A percentile compares a stretch with the other conserved stretches of the same genome.
Conservation (phyloP, 306 rosid genomes). For the Lathyrus aphaca region DNA sequence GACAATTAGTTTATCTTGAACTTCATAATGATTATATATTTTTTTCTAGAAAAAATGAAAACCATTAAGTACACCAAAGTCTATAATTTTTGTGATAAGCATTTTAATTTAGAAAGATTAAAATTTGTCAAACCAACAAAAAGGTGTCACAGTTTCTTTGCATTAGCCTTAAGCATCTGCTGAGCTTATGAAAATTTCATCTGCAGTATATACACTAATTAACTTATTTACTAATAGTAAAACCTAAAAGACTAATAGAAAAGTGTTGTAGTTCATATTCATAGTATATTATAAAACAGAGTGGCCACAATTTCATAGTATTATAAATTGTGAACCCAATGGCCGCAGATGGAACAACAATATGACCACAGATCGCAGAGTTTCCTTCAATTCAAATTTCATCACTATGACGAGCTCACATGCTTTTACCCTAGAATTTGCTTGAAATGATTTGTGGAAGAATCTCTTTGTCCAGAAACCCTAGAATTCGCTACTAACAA, state of each 20-base stretch:
- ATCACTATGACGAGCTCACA: too few species aligned
- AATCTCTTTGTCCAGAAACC: too few species aligned
- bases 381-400: too few species aligned
- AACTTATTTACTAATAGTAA: not conserved
- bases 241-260: not conserved
- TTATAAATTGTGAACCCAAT: too few species aligned
- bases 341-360: too few species aligned
- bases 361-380: too few species aligned
- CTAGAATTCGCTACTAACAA: too few species aligned
- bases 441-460: too few species aligned
- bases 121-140: constrained; percentile 33
- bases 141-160: constrained; percentile 16
- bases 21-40: not conserved
- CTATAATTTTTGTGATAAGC: not conserved
- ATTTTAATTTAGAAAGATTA: constrained; percentile 10
- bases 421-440: too few species aligned
- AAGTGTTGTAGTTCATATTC: not conserved
- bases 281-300: not conserved
- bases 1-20: not conserved
- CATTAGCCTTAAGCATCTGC: constrained; percentile 31
- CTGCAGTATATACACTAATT: constrained; percentile 34
- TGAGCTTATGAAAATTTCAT: constrained; percentile 30
- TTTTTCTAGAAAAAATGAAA: not conserved
- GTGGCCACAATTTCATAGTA: too few species aligned
- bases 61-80: not conserved